Evolutionary conservation across 768 basidiomycete genomes (phyloP).

Genomic region (Hysterangium stoloniferum): DNA sequence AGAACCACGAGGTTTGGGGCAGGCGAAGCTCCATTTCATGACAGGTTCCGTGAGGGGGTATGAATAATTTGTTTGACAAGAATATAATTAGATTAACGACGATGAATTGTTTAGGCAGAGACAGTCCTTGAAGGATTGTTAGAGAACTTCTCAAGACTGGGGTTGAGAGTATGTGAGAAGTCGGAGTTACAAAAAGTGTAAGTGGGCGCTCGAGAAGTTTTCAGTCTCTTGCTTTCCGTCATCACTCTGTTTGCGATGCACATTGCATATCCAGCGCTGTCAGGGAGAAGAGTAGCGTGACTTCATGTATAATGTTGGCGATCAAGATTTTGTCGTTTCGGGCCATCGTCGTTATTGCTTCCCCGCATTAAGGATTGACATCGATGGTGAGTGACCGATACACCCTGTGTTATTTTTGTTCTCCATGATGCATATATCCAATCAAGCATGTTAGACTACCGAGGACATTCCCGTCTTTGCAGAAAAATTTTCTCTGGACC

Average conservation of each 20-base stretch:
- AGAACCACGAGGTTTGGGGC: conserved; percentile 3
- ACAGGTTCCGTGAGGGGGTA: background rate
- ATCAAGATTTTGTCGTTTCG: background rate
- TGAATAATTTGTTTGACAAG: background rate
- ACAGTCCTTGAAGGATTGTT: background rate
- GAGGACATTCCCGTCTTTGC: conserved; percentile 1
- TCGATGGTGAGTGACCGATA: conserved; percentile 1
- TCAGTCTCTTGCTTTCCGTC: no score
- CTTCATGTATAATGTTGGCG: background rate
- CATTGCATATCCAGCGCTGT: no score
- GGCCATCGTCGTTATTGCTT: background rate
- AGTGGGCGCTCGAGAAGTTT: no score
- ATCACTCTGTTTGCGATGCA: no score
- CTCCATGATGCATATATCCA: background rate
- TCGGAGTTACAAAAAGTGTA: background rate
- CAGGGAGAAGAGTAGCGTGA: background rate
- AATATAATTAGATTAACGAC: background rate
- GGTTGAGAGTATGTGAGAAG: background rate
- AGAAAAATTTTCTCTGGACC: conserved; percentile 6
- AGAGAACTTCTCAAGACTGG: background rate
- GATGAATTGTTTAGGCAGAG: background rate
- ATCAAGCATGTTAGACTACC: conserved; percentile 9
- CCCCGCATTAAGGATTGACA: background rate
- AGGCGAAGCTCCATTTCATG: background rate
- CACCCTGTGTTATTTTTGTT: background rate